Evolutionary conservation across 208 protist genomes (phyloP).

Genomic region (Acanthamoeba quina): DNA sequence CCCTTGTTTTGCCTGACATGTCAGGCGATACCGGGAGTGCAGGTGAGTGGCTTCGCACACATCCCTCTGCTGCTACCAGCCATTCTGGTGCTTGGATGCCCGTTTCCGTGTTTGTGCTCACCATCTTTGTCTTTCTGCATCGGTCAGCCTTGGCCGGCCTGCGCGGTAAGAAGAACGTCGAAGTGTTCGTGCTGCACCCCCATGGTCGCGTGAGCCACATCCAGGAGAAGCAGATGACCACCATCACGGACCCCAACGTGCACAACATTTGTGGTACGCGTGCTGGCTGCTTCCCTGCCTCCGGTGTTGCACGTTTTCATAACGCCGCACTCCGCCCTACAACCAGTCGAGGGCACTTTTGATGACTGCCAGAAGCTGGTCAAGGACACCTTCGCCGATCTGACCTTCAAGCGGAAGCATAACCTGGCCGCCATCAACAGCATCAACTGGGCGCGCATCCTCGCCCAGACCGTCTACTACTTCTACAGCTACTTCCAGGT

Average conservation of each 20-base stretch:
- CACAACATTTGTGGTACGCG: constrained; percentile 85
- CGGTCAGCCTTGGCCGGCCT: constrained; percentile 32
- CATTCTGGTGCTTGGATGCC: no score
- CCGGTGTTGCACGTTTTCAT: background rate
- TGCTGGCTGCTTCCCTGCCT: background rate
- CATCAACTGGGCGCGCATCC: constrained; percentile 98
- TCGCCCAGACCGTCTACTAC: constrained; percentile 98
- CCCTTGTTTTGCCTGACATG: background rate
- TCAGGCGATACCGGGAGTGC: constrained; percentile 85
- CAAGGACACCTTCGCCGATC: constrained; percentile 94
- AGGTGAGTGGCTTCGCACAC: constrained; percentile 61
- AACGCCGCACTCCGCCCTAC: no score
- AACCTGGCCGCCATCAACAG: constrained; percentile 96
- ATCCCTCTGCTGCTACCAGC: no score
- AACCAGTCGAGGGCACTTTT: constrained; percentile 80
- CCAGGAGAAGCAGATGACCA: constrained; percentile 89
- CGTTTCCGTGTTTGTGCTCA: background rate
- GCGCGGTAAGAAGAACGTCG: constrained; percentile 27
- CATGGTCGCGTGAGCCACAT: constrained; percentile 75
- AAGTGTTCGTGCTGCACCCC: constrained; percentile 83
- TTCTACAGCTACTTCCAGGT: constrained; percentile 95
- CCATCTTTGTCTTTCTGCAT: background rate
- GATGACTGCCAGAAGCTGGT: constrained; percentile 95
- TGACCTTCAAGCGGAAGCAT: constrained; percentile 89
- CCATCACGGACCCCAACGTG: constrained; percentile 88